These are phyloP conservation scores for Phytophthora brassicae DNA, from an alignment of 352 stramenopile species.

Conservation along the genomic window DNA sequence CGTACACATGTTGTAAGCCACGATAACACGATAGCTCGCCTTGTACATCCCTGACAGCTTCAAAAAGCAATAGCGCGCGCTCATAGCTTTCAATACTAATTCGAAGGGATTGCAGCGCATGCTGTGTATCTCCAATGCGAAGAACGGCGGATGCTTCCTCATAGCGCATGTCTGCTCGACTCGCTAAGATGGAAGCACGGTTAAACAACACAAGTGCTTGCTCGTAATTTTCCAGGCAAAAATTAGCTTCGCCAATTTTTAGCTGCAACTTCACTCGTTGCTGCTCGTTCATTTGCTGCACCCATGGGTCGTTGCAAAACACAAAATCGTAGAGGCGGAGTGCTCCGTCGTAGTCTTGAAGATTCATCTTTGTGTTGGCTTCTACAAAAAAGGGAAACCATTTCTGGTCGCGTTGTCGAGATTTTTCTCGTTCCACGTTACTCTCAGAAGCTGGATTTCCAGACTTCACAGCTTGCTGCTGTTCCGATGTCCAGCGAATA, in stretches of 20 bases:
- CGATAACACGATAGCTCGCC: slow-evolving; percentile 61
- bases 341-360: slow-evolving; percentile 52
- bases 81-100: slow-evolving; percentile 64
- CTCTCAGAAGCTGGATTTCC: slow-evolving; percentile 3
- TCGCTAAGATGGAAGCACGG: slow-evolving; percentile 42
- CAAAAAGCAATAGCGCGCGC: slow-evolving; percentile 51
- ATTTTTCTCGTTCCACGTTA: neutral
- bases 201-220: slow-evolving; percentile 53
- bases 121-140: slow-evolving; percentile 41
- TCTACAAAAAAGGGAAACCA: slow-evolving; percentile 53
- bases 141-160: slow-evolving; percentile 42
- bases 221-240: slow-evolving; percentile 49
- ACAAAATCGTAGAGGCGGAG: slow-evolving; percentile 46
- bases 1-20: slow-evolving; percentile 50
- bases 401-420: slow-evolving; percentile 33
- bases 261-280: slow-evolving; percentile 38
- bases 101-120: slow-evolving; percentile 39
- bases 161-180: slow-evolving; percentile 21
- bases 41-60: slow-evolving; percentile 41
- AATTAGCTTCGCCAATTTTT: slow-evolving; percentile 40
- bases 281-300: slow-evolving; percentile 34
- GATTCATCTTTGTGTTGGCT: slow-evolving; percentile 58
- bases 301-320: slow-evolving; percentile 40
- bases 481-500: slow-evolving; percentile 47
- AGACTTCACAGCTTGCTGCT: slow-evolving; percentile 24